Evolutionary conservation across 139 green algal genomes (phyloP).

Genomic region (Chara braunii): DNA sequence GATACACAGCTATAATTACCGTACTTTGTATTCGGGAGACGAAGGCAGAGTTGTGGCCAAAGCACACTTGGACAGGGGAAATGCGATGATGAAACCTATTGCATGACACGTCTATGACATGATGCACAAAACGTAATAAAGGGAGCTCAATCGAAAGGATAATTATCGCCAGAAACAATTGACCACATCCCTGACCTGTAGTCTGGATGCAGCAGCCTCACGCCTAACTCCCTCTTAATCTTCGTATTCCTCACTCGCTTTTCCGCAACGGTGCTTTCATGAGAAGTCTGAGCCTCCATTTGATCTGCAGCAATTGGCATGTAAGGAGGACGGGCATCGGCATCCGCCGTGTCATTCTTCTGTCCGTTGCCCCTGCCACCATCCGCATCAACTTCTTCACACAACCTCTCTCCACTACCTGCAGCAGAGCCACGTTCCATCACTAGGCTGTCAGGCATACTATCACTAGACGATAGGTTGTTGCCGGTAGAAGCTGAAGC

Average conservation of each 20-base stretch:
- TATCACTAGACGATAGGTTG: not conserved
- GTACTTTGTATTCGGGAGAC: no score
- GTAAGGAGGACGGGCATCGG: no score
- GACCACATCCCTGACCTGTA: constrained; percentile 57
- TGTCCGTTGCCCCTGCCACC: not conserved
- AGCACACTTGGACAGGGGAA: no score
- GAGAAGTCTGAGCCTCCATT: no score
- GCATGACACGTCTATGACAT: no score
- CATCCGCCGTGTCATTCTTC: no score
- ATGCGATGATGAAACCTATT: no score
- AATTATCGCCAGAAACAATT: constrained; percentile 28
- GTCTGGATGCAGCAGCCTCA: constrained; percentile 50
- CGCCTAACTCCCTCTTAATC: constrained; percentile 54
- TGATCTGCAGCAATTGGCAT: no score
- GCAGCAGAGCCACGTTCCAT: not conserved
- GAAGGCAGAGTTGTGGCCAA: no score
- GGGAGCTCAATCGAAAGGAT: not conserved
- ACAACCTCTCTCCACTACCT: not conserved
- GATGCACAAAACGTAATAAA: no score
- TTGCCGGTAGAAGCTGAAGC: not conserved
- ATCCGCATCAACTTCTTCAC: not conserved
- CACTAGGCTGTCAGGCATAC: not conserved
- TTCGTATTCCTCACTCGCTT: constrained; percentile 60
- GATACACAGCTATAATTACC: no score
- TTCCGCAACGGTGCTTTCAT: constrained; percentile 54